phyloP scores from a whole-genome alignment of 306 rosid species.

The Pueraria montana region DNA sequence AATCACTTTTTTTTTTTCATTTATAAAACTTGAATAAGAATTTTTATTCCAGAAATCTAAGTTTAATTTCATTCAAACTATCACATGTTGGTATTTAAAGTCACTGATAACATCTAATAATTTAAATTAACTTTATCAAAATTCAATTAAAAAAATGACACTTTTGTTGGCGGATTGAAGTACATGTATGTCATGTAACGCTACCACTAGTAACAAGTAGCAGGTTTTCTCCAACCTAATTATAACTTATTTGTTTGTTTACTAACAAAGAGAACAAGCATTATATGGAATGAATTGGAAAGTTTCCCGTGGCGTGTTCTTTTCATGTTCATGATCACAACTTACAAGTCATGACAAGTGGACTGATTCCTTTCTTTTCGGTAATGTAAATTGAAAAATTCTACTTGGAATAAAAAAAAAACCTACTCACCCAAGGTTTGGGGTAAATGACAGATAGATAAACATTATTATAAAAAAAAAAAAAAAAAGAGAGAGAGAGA shows the following conservation, averaged over 20 bases:
- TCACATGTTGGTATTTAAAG: no score
- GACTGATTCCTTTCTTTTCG: conserved; percentile 27
- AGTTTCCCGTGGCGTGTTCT: neutral
- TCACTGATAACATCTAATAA: no score
- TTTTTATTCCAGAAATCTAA: no score
- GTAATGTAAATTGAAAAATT: conserved; percentile 18
- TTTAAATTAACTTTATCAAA: neutral
- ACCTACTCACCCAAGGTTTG: neutral
- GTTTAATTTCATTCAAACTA: no score
- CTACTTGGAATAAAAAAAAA: conserved; percentile 1
- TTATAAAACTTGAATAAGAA: no score
- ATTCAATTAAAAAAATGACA: neutral
- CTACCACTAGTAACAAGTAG: neutral
- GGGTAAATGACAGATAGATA: conserved; percentile 25
- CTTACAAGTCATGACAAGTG: conserved; percentile 34
- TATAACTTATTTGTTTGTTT: neutral
- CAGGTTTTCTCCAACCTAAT: neutral
- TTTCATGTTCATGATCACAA: neutral
- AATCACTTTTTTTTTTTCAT: no score
- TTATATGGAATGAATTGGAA: conserved; percentile 28
- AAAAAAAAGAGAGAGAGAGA: no score
- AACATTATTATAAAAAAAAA: no score
- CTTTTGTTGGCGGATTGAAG: neutral
- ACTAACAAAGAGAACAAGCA: conserved; percentile 1
- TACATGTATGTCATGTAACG: neutral